phyloP scores from a whole-genome alignment of 2,329 filamentous ascomycete genomes.

The Pseudonectria foliicola region DNA sequence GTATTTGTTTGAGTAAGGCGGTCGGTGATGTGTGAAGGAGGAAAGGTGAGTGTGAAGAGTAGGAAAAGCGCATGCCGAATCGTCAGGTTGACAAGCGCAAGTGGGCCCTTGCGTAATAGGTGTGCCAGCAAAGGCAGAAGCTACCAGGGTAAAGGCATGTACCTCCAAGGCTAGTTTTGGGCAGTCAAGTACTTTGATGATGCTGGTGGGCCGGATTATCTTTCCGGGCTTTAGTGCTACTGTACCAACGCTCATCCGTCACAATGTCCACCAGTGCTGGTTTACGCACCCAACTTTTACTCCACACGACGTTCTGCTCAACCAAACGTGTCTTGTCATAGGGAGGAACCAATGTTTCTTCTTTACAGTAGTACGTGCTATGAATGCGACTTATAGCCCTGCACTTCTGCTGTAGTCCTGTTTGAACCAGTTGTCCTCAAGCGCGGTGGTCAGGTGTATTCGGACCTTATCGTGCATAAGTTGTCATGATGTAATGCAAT shows the following conservation, averaged over 20 bases:
- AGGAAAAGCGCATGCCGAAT: constrained; percentile 28
- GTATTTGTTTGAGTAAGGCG: constrained; percentile 8
- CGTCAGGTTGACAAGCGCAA: constrained; percentile 29
- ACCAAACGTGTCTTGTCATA: too few relatives aligned
- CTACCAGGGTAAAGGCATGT: constrained; percentile 10
- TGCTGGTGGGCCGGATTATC: constrained; percentile 19
- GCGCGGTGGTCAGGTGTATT: too few relatives aligned
- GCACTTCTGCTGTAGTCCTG: too few relatives aligned
- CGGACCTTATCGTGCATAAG: too few relatives aligned
- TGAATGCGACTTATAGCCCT: too few relatives aligned
- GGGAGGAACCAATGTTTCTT: too few relatives aligned
- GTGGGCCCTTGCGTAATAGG: constrained; percentile 36
- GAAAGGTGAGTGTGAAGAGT: constrained; percentile 20
- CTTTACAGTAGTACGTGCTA: too few relatives aligned
- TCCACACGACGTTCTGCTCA: too few relatives aligned
- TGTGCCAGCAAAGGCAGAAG: constrained; percentile 16
- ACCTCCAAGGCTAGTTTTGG: not conserved
- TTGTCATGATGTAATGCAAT: too few relatives aligned
- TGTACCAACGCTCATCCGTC: constrained; percentile 1
- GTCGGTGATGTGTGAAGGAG: constrained; percentile 11
- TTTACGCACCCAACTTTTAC: too few relatives aligned
- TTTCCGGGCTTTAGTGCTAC: constrained; percentile 11
- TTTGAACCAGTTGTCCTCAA: too few relatives aligned
- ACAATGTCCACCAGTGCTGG: too few relatives aligned
- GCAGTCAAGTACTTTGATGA: constrained; percentile 2